Evolutionary conservation across 2,329 filamentous ascomycete species (phyloP), one percentile per base, ranked within the genome.

Genomic region (Colletotrichum karsti): DNA sequence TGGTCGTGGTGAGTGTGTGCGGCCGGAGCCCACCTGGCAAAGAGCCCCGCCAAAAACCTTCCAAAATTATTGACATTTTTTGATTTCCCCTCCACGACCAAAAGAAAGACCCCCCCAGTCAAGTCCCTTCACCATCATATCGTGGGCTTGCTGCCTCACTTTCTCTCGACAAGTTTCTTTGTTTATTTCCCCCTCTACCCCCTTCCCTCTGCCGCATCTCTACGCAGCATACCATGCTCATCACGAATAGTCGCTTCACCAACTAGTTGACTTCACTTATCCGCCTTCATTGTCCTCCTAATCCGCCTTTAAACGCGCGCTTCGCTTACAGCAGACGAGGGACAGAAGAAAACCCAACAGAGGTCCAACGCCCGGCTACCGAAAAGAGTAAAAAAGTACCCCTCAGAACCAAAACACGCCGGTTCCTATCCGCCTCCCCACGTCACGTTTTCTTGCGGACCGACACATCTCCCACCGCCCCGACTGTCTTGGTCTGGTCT

Each of bases 1-100:
- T 46, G 41, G 41, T 33, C n/a, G n/a, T n/a, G n/a, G n/a, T n/a
- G n/a, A 20, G 48, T 18, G 48, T 53, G 51, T 55, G 51, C 15
- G 35, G 35, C 10, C 26, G 50, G 30, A 35, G 50, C 15, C 22
- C 35, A 53, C 24, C 44, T 24, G 42, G 24, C 26, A 57, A 54
- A 53, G 7, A 68, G 60, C 66, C 66, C 66, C 66, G 55, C 66
- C 64, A 67, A 67, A 67, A 63, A 57, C 33, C 39, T 57, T 44
- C 62, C 62, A 55, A 69, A 69, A 69, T 65, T 67, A 67, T 67
- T 61, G 55, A 26, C 66, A 61, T 56, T 69, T 69, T 66, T 69
- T 67, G 56, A 26, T 37, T 59, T 68, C 56, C 65, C 65, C 60
- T 68, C 65, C 61, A 68, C n/a, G 53, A 65, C 65, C 33, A 5